Evolutionary conservation across 495 filamentous ascomycete genomes (phyloP), one percentile per base, ranked within the genome.

Genomic region (Hypoxylon fragiforme): DNA sequence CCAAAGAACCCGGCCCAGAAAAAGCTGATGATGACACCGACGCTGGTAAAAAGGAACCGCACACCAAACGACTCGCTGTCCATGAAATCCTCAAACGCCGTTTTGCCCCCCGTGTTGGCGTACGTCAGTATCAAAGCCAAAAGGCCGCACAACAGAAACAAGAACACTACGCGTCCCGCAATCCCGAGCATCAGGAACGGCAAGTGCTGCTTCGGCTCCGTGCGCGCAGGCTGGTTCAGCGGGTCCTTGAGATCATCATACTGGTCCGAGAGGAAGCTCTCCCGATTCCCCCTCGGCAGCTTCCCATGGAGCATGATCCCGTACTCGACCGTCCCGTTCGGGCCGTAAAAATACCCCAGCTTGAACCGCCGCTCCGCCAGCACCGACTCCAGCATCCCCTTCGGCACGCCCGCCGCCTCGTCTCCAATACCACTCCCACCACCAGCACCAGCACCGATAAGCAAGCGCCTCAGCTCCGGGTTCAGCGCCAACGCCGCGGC

Each of bases 21-120:
- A 21, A 73, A 63, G 20, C 71, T 70, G 12, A 78, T 68, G 12
- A 71, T 35, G 3, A 77, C 67, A 48, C 72, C 76, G 3, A 72
- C 38, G 6, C 57, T 43, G 1, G 76, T 72, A 37, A 78, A 76
- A 30, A 79, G 37, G 21, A 76, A 75, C n/a, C 65, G 55, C 18
- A 73, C 72, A 2, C 75, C 77, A 40, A 76, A 75, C 14, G 52
- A 57, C 21, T 72, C 64, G 31, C 70, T 69, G 48, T 68, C 69
- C 67, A 79, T 77, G 46, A 76, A 79, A 3, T 57, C 49, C 42
- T 78, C 74, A 30, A 78, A 79, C 16, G 64, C 39, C 0, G 69
- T 70, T 34, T 73, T 64, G 16, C 56, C 61, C 0, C 55, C 62
- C 1, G 71, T 71, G 9, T 58, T 64, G 48, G 73, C 66, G 54